Conservation (phyloP, 1,284 basidiomycete genomes). For the Tetrapyrgos nigripes region DNA sequence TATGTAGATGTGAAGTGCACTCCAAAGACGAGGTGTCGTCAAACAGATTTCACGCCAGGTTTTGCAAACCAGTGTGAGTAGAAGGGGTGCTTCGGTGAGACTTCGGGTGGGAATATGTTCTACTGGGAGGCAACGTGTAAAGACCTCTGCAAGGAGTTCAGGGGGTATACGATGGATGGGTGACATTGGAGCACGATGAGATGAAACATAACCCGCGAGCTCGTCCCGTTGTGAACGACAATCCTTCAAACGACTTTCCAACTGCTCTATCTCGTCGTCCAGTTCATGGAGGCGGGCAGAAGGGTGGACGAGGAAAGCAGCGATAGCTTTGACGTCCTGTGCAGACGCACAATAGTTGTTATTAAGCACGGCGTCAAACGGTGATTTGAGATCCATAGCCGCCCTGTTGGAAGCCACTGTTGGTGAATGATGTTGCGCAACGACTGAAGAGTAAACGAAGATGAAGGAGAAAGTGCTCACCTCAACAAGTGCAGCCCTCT, state of each 20-base stretch:
- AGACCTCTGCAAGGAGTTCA: constrained; percentile 16
- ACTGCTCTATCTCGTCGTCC: background rate
- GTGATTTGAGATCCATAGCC: background rate
- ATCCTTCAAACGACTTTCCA: background rate
- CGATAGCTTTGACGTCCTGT: background rate
- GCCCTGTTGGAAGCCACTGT: no score
- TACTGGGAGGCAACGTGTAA: constrained; percentile 15
- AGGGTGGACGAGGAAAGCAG: constrained; percentile 1
- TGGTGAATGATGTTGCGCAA: no score
- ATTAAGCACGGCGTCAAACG: background rate
- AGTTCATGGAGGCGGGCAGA: background rate
- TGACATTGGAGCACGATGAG: constrained; percentile 10
- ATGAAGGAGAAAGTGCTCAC: no score
- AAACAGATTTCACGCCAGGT: constrained; percentile 15
- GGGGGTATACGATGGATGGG: constrained; percentile 11
- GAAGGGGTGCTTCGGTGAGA: constrained; percentile 12
- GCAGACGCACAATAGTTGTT: constrained; percentile 9
- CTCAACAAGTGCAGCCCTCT: no score
- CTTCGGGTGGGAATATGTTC: constrained; percentile 8
- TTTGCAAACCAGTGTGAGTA: constrained; percentile 14
- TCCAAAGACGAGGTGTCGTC: constrained; percentile 14
- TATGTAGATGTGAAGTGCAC: constrained; percentile 13
- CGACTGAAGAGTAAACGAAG: no score
- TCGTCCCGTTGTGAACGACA: background rate
- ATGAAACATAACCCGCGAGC: constrained; percentile 3